Conservation (phyloP, 2,329 filamentous ascomycete species). For the Aspergillus uvarum region DNA sequence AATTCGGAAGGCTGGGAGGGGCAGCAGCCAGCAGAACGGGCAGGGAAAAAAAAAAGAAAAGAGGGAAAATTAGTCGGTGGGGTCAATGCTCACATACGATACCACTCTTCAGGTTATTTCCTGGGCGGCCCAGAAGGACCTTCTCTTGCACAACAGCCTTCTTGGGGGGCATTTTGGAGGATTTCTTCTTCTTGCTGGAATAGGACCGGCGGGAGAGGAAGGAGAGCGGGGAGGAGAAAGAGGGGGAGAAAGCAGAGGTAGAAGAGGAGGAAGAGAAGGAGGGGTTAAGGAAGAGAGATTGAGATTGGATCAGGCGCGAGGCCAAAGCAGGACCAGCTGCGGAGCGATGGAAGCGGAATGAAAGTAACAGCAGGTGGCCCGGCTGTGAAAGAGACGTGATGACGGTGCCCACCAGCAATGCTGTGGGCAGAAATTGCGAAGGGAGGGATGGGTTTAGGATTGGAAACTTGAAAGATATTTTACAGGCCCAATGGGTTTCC, state of each 20-base stretch:
- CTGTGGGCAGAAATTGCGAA: conserved; percentile 4
- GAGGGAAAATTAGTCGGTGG: conserved; percentile 30
- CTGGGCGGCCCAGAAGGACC: conserved; percentile 89
- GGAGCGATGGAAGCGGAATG: conserved; percentile 53
- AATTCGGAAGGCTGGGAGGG: conserved; percentile 28
- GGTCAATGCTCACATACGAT: conserved; percentile 73
- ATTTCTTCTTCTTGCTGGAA: conserved; percentile 60
- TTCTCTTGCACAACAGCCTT: conserved; percentile 91
- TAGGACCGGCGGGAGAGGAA: conserved; percentile 48
- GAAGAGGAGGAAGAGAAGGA: conserved; percentile 53
- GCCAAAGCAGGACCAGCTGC: conserved; percentile 66
- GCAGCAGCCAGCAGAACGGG: neutral
- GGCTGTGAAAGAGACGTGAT: conserved; percentile 13
- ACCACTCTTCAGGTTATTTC: conserved; percentile 98
- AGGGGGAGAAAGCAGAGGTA: conserved; percentile 46
- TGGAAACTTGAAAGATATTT: neutral
- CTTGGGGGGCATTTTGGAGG: conserved; percentile 83
- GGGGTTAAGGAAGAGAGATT: conserved; percentile 22
- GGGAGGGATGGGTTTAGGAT: neutral
- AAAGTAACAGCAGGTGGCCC: conserved; percentile 52
- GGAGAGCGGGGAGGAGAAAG: conserved; percentile 29
- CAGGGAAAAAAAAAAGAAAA: conserved; percentile 23
- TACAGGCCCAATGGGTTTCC: neutral
- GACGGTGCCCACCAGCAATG: conserved; percentile 13
- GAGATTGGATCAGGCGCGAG: conserved; percentile 23